Evolutionary conservation across 2,329 filamentous ascomycete species (phyloP), one percentile per base, ranked within the genome.

Genomic region (Trichoderma atrobrunneum): DNA sequence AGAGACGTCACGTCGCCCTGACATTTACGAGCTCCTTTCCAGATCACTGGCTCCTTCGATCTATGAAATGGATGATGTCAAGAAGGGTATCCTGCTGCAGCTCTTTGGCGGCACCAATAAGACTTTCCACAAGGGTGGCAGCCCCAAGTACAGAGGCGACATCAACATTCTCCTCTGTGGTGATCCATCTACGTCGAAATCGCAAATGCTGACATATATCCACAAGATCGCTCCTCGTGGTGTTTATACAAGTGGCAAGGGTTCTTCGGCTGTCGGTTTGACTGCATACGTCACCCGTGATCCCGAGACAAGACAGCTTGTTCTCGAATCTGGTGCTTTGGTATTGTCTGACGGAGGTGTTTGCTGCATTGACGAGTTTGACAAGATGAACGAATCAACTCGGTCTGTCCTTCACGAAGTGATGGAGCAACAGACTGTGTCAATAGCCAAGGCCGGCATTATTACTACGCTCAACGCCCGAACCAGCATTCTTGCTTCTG

Each of bases 31-130:
- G 26, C 88, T 99, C 28, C 89, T 99, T 5, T 89, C 96, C 21
- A 90, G 95, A 48, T 98, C 95, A 1, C 86, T 99, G 32, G 96
- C 96, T 2, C 96, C 96, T 16, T 98, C 95, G 73, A 92, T 99
- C 78, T 98, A 97, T 84, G 96, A 99, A 82, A 93, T 97, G 91
- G 96, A 99, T 76, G 96, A 99, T 78, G 94, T 98, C 62, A 99
- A 99, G 87, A 99, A 99, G 84, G 96, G 96, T 12, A 98, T 99
- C 74, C 86, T 99, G 12, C 90, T 99, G 5, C 96, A 99, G 79
- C 89, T 99, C 54, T 99, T 99, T 80, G 95, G 96, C 48, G 96
- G 96, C 71, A 97, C 96, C 39, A 99, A 99, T 86, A 99, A 99
- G 84, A 93, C 93, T 1, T 99, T 99, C 81, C 90, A 97, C 72